Evolutionary conservation across 2,329 filamentous ascomycete genomes (phyloP), one percentile per base, ranked within the genome.

Genomic region (Lithohypha guttulata): DNA sequence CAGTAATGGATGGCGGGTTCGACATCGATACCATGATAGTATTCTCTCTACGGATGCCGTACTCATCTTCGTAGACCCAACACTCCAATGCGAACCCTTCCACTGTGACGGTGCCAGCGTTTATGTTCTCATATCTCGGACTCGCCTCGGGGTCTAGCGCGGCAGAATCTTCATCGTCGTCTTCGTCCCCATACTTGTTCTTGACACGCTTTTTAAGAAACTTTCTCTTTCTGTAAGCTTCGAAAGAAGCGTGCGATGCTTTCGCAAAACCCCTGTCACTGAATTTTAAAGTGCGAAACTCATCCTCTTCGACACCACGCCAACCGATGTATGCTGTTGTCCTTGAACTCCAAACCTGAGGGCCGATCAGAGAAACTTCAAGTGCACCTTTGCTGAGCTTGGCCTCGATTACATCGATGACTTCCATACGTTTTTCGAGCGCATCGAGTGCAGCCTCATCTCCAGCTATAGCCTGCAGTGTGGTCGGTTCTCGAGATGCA

Each of bases 51-150:
- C 32, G 37, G 32, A 31, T 42, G 27, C 35, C 20, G 5, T 34
- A 35, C 22, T 44, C 42, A 2, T 17, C 41, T n/a, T 44, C 42
- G n/a, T n/a, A n/a, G n/a, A n/a, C n/a, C 42, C 42, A 44, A n/a
- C 35, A 35, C 36, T 44, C 42, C 31, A 44, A 35, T 18, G 37
- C 42, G 11, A 44, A 44, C 10, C 42, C 42, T n/a, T 44, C 32
- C n/a, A 44, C 32, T 7, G 42, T 44, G 22, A 39, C 39, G 3
- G 38, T 44, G 2, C 42, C 42, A 3, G 42, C 37, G 15, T 42
- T 37, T 4, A 42, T 33, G 32, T 44, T 35, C 26, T 44, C 42
- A 17, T 44, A 44, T 21, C 41, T 44, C 9, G 42, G 37, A 28
- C 41, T 30, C 17, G 30, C 29, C 29, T 44, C 42, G 3, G 40